These are phyloP conservation scores for Metschnikowia corniflorae DNA, from an alignment of 805 yeast genomes.

Conservation along the genomic window DNA sequence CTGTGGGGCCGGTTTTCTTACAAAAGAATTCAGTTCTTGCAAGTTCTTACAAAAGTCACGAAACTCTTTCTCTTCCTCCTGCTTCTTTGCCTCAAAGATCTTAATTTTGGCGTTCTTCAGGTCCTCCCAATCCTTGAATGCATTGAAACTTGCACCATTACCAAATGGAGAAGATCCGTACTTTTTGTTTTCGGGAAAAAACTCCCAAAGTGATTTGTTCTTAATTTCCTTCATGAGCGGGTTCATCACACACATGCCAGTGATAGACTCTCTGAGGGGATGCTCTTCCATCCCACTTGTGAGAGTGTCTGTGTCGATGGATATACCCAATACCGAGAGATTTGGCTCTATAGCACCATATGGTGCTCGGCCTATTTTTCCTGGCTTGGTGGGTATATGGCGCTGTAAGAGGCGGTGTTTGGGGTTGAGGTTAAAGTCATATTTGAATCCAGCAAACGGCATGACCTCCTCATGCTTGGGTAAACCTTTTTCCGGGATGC, in stretches of 20 bases:
- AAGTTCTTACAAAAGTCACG: constrained; percentile 22
- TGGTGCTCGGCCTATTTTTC: background rate
- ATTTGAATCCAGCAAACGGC: constrained; percentile 7
- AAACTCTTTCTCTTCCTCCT: constrained; percentile 20
- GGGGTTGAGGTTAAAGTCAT: constrained; percentile 9
- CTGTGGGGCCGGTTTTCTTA: constrained; percentile 15
- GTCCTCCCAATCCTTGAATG: constrained; percentile 37
- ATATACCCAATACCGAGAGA: constrained; percentile 11
- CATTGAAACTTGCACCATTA: constrained; percentile 18
- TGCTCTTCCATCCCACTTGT: constrained; percentile 33
- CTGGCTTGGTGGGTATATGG: background rate
- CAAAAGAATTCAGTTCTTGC: constrained; percentile 24
- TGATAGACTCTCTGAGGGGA: constrained; percentile 35
- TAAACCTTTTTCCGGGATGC: constrained; percentile 6
- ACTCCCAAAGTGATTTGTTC: constrained; percentile 39
- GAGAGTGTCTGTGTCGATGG: constrained; percentile 12
- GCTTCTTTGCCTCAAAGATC: constrained; percentile 14
- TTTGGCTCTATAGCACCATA: constrained; percentile 10
- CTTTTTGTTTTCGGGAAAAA: constrained; percentile 32
- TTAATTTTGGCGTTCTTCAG: constrained; percentile 22
- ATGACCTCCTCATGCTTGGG: constrained; percentile 5
- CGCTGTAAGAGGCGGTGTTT: constrained; percentile 9
- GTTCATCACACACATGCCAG: constrained; percentile 38
- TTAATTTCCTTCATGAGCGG: constrained; percentile 33
- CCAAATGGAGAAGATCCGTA: constrained; percentile 38